Evolutionary conservation across 2,329 filamentous ascomycete species (phyloP).

Genomic region (Diplocarpon rosae): DNA sequence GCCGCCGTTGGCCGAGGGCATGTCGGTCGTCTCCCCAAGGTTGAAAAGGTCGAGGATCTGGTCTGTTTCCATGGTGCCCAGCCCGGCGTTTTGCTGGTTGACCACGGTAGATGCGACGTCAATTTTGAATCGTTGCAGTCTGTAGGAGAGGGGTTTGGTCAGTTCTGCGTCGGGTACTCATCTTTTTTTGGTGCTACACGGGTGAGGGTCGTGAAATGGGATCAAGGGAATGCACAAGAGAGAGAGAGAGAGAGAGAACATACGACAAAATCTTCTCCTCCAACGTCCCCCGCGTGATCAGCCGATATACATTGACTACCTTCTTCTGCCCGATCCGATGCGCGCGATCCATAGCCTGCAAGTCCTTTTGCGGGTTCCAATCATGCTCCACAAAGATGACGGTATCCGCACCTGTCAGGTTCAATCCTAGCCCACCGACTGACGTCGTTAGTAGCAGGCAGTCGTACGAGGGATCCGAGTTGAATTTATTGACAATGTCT

Average conservation of each 20-base stretch:
- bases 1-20: conserved; percentile 30
- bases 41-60: conserved; percentile 97
- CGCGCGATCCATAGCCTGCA: conserved; percentile 97
- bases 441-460: conserved; percentile 87
- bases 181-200: background rate
- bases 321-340: conserved; percentile 99
- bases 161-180: conserved; percentile 2
- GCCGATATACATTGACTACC: conserved; percentile 95
- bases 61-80: conserved; percentile 92
- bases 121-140: conserved; percentile 97
- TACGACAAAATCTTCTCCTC: conserved; percentile 94
- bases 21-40: conserved; percentile 66
- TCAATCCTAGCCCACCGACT: conserved; percentile 87
- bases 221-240: too few species aligned
- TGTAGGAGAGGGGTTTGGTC: conserved; percentile 28
- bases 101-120: conserved; percentile 97
- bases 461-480: conserved; percentile 93
- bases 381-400: conserved; percentile 99
- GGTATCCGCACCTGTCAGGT: conserved; percentile 92
- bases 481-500: conserved; percentile 98
- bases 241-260: conserved; percentile 25
- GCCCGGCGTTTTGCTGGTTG: conserved; percentile 94
- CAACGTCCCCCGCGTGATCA: conserved; percentile 89
- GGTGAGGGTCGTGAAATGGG: background rate
- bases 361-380: conserved; percentile 98